A percentile compares a stretch with the other conserved stretches of the same genome.
Conservation (phyloP, 257 asterid genomes). For the Ligustrum vulgare region DNA sequence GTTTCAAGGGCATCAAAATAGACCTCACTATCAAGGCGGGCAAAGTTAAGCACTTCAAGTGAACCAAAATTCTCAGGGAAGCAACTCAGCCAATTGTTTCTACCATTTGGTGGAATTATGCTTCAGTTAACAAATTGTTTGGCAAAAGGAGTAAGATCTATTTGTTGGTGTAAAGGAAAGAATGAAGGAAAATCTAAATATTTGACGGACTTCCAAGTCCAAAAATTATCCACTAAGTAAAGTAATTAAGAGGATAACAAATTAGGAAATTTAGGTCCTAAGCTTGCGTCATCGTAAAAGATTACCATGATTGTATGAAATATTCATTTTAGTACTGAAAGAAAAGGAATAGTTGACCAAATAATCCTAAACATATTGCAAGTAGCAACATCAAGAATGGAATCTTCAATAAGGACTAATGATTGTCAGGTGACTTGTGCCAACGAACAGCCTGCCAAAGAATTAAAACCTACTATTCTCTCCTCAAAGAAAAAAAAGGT, state of each 20-base stretch:
- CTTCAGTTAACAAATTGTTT: neutral
- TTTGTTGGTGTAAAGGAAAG: neutral
- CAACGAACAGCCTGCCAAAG: neutral
- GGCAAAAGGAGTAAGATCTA: neutral
- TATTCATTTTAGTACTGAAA: neutral
- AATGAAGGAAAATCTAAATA: neutral
- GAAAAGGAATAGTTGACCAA: neutral
- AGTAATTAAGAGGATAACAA: no score
- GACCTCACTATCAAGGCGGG: slow-evolving; percentile 62
- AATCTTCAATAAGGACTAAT: neutral
- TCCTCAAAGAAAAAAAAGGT: no score
- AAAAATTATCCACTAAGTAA: no score
- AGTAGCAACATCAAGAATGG: neutral
- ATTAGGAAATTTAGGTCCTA: no score
- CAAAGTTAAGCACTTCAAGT: slow-evolving; percentile 67
- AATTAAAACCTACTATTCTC: neutral
- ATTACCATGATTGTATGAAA: no score
- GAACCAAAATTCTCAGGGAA: slow-evolving; percentile 73
- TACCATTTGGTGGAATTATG: neutral
- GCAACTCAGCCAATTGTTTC: slow-evolving; percentile 33
- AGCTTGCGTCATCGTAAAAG: no score
- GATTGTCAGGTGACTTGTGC: neutral
- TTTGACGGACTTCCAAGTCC: neutral
- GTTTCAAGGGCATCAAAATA: slow-evolving; percentile 61
- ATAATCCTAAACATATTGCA: neutral